Evolutionary conservation across 306 rosid species (phyloP).

Genomic region (Abrus pulchellus): DNA sequence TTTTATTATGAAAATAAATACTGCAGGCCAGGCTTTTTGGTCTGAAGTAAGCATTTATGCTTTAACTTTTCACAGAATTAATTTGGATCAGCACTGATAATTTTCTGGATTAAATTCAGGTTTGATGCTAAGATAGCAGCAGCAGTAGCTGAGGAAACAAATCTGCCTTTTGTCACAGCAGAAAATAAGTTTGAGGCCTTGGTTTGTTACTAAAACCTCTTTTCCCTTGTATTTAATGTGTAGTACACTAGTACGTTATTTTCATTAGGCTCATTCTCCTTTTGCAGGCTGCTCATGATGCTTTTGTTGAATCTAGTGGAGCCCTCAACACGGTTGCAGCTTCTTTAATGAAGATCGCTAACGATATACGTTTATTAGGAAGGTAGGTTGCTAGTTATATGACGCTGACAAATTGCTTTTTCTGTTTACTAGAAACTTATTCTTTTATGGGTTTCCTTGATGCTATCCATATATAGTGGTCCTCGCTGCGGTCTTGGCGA

Average conservation of each 20-base stretch:
- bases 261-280: slow-evolving; percentile 43
- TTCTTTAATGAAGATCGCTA: slow-evolving; percentile 94
- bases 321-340: slow-evolving; percentile 88
- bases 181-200: slow-evolving; percentile 99
- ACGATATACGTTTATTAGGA: slow-evolving; percentile 94
- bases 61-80: slow-evolving; percentile 7
- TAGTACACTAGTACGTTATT: slow-evolving; percentile 13
- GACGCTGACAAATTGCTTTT: not conserved
- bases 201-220: slow-evolving; percentile 67
- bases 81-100: slow-evolving; percentile 30
- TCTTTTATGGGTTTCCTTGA: slow-evolving; percentile 38
- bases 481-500: slow-evolving; percentile 99
- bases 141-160: slow-evolving; percentile 95
- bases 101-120: slow-evolving; percentile 57
- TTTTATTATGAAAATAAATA: slow-evolving; percentile 22
- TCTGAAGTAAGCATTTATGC: slow-evolving; percentile 19
- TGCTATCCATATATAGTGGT: slow-evolving; percentile 69
- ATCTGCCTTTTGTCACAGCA: slow-evolving; percentile 88
- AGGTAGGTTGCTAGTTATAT: slow-evolving; percentile 64
- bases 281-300: slow-evolving; percentile 98
- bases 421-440: not conserved
- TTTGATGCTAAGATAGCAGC: slow-evolving; percentile 95
- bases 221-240: slow-evolving; percentile 24
- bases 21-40: not conserved
- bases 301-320: slow-evolving; percentile 94